These are phyloP conservation scores for Saururus chinensis DNA, from an alignment of 164 flowering plant species.

Conservation along the genomic window DNA sequence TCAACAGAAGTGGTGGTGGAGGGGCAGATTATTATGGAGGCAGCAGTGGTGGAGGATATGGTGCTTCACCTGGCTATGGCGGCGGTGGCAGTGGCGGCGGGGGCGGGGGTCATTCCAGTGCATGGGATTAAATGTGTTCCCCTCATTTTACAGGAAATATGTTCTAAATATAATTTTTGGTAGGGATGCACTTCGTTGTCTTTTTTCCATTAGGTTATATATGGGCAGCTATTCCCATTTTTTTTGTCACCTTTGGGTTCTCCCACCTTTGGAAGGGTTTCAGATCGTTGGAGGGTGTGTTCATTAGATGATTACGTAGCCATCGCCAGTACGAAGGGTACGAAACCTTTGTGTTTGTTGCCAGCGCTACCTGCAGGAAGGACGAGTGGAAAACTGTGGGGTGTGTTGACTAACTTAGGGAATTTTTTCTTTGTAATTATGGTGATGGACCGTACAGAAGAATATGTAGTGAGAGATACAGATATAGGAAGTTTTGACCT, in stretches of 20 bases:
- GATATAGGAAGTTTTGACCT: constrained; percentile 4
- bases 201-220: background rate
- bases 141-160: constrained; percentile 3
- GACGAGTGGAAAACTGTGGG: constrained; percentile 7
- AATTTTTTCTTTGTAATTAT: constrained; percentile 6
- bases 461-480: constrained; percentile 8
- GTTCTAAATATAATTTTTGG: constrained; percentile 13
- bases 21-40: constrained; percentile 30
- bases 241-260: constrained; percentile 4
- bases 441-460: constrained; percentile 9
- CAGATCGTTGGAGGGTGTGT: constrained; percentile 6
- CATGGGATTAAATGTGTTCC: constrained; percentile 39
- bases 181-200: constrained; percentile 5
- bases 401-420: constrained; percentile 15
- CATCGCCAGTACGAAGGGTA: background rate
- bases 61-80: constrained; percentile 20
- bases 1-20: constrained; percentile 22
- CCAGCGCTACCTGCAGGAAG: constrained; percentile 1
- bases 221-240: background rate
- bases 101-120: constrained; percentile 35
- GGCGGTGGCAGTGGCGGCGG: constrained; percentile 28
- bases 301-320: background rate
- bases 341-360: constrained; percentile 5
- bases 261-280: constrained; percentile 7
- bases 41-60: constrained; percentile 24